Percentiles rank a stretch among this genome's conserved stretches.
phyloP scores from a whole-genome alignment of 2,329 filamentous ascomycete species.

The Verticillium tricorpus region DNA sequence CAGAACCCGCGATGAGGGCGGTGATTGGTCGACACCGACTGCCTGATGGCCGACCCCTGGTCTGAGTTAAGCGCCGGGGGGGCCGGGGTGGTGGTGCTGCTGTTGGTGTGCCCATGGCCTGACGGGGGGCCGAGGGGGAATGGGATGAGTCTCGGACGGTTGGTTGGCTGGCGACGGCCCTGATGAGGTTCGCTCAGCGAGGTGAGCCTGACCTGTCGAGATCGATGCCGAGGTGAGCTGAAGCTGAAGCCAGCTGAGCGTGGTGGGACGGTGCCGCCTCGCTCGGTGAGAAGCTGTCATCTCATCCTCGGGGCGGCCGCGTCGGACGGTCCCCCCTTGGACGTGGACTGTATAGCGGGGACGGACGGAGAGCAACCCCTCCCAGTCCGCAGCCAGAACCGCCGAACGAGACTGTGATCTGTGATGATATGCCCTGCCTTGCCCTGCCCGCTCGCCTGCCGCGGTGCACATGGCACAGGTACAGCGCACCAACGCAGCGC shows the following conservation, averaged over 20 bases:
- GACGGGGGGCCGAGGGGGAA: no score
- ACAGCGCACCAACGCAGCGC: neutral
- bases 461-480: neutral
- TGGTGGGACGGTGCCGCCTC: neutral
- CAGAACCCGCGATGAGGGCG: neutral
- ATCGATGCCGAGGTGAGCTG: neutral
- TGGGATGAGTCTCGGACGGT: no score
- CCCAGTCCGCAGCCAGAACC: neutral
- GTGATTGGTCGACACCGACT: slow-evolving; percentile 6
- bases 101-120: neutral
- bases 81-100: neutral
- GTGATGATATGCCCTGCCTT: neutral
- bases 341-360: no score
- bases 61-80: neutral
- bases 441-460: neutral
- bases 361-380: neutral
- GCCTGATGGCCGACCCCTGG: neutral
- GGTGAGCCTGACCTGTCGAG: neutral
- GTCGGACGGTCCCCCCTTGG: no score
- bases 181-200: neutral
- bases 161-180: neutral
- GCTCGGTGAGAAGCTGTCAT: neutral
- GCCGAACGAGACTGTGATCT: neutral
- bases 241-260: neutral
- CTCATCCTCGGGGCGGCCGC: neutral